Conservation (phyloP, 345 rosid genomes). For the Melaleuca alternifolia region DNA sequence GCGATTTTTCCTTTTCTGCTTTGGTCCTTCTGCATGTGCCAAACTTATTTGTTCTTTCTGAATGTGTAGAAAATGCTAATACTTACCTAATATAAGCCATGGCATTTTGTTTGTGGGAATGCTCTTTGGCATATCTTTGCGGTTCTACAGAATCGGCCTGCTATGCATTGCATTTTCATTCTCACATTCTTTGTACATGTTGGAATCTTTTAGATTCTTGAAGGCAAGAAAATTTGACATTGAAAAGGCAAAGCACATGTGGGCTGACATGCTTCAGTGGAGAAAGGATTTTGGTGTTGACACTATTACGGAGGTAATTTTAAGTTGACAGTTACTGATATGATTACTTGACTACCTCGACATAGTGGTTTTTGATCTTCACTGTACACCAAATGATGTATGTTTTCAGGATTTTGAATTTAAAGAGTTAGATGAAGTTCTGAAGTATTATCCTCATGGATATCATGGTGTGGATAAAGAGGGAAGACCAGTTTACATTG, state of each 20-base stretch:
- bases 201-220: slow-evolving; percentile 42
- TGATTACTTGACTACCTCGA: neutral
- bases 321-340: neutral
- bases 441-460: slow-evolving; percentile 81
- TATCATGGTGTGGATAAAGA: slow-evolving; percentile 98
- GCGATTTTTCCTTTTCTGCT: neutral
- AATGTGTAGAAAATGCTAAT: neutral
- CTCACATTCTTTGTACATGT: neutral
- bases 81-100: neutral
- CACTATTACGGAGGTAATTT: slow-evolving; percentile 61
- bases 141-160: neutral
- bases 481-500: slow-evolving; percentile 90
- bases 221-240: slow-evolving; percentile 87
- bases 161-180: neutral
- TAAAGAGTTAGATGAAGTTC: slow-evolving; percentile 67
- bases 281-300: slow-evolving; percentile 79
- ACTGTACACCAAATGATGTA: neutral
- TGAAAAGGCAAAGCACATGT: slow-evolving; percentile 95
- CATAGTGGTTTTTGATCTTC: neutral
- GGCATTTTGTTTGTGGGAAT: neutral
- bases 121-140: neutral
- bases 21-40: neutral
- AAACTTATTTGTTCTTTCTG: neutral
- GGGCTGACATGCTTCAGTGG: slow-evolving; percentile 98
- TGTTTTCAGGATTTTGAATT: slow-evolving; percentile 76